Evolutionary conservation across 2,329 filamentous ascomycete genomes (phyloP), one percentile per base, ranked within the genome.

Genomic region (Penicillium sp.): DNA sequence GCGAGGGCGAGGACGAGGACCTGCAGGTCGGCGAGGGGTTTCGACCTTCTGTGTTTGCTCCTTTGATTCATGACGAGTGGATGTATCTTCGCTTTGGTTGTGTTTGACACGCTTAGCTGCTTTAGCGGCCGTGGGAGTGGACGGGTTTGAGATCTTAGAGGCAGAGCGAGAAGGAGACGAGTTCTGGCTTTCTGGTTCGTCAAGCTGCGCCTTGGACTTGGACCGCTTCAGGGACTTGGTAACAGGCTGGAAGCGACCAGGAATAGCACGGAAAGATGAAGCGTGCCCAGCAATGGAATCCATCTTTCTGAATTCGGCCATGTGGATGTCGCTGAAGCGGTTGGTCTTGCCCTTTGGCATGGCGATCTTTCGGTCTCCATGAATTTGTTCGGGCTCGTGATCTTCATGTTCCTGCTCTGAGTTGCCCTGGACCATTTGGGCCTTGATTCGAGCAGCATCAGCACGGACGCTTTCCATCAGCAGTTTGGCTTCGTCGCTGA

Each of bases 271-370:
- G 78, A 82, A 94, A 17, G 88, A 85, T 12, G 93, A 96, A 9
- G 91, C 82, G 72, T 97, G 93, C 61, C 88, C 88, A 43, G 86
- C 90, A 70, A 97, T 97, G 2, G 93, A 97, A 72, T 96, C 92
- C 93, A 97, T 97, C 81, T 96, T 97, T 77, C 91, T 91, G 78
- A 97, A 97, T 69, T 93, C 85, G 49, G 88, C 86, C 84, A 90
- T 89, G 73, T 97, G 93, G 38, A 85, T 87, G 61, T 91, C 88
- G 71, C 91, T 96, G 77, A 88, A 97, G 45, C 93, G 88, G 49
- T 87, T 80, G 50, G 86, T 83, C 72, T 88, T 93, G 65, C 90
- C 87, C 77, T 88, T 96, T 13, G 93, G 86, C 64, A 86, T 86
- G 7, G 89, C 93, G 69, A 96, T 89, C 74, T 87, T 91, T 64